Percentiles rank a stretch among this genome's conserved stretches.
phyloP scores from a whole-genome alignment of 257 asterid genomes.

The Plantago ovata region DNA sequence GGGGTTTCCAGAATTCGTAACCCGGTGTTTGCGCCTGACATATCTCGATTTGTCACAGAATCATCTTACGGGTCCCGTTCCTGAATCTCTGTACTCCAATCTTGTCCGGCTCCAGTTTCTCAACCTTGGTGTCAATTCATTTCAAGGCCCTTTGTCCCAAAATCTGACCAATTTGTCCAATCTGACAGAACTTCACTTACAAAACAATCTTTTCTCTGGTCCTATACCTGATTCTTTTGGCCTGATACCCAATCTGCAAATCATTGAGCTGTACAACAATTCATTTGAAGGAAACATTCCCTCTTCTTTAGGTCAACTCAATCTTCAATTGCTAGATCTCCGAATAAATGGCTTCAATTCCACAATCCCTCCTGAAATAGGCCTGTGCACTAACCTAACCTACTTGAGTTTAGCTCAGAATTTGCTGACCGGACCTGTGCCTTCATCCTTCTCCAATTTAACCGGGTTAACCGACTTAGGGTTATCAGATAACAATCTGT shows the following conservation, averaged over 20 bases:
- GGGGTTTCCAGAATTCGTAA: conserved; percentile 55
- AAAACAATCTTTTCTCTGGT: conserved; percentile 45
- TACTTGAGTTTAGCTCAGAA: conserved; percentile 41
- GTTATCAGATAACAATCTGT: conserved; percentile 51
- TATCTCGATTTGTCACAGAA: conserved; percentile 59
- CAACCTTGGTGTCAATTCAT: conserved; percentile 38
- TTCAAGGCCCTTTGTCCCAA: conserved; percentile 50
- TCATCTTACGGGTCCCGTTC: conserved; percentile 50
- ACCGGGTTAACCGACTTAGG: conserved; percentile 47
- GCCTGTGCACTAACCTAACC: conserved; percentile 37
- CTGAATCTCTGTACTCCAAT: conserved; percentile 49
- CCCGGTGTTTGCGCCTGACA: conserved; percentile 46
- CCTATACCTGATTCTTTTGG: conserved; percentile 37
- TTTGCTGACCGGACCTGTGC: conserved; percentile 56
- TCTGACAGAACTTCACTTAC: conserved; percentile 43
- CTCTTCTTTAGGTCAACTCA: conserved; percentile 34
- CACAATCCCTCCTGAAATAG: conserved; percentile 43
- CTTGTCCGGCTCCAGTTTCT: conserved; percentile 46
- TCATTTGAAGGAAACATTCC: conserved; percentile 52
- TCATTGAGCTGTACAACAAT: conserved; percentile 46
- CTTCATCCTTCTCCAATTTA: conserved; percentile 57
- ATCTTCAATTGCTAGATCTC: conserved; percentile 32
- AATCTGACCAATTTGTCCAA: conserved; percentile 42
- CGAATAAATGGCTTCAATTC: conserved; percentile 29
- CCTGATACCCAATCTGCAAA: conserved; percentile 31